phyloP scores from a whole-genome alignment of 495 filamentous ascomycete genomes.

The Tuber umbilicatum region DNA sequence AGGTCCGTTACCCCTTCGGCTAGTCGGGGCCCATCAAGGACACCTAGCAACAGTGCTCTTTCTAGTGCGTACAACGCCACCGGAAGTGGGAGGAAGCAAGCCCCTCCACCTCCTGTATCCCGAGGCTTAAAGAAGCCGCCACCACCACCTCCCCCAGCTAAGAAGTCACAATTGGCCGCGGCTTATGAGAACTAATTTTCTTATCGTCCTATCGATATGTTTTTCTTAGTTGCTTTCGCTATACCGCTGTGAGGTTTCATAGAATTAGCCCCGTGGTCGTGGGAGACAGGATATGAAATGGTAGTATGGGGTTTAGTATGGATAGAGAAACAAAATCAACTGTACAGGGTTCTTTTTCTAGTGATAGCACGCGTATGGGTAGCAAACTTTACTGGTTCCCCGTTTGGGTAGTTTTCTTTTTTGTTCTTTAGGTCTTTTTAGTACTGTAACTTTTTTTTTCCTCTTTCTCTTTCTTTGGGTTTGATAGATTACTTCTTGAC shows the following conservation, averaged over 20 bases:
- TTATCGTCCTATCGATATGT: not conserved
- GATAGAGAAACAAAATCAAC: not conserved
- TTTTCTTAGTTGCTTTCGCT: not conserved
- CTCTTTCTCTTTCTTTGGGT: not conserved
- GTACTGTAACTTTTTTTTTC: not conserved
- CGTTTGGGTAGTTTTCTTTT: not conserved
- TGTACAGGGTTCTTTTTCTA: constrained; percentile 3
- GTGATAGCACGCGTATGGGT: not conserved
- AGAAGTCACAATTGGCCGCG: constrained; percentile 27
- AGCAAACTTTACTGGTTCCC: not conserved
- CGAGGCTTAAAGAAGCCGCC: constrained; percentile 37
- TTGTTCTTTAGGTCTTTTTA: not conserved
- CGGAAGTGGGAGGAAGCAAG: constrained; percentile 27
- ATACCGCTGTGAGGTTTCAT: not conserved
- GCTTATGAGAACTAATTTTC: not conserved
- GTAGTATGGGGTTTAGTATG: not conserved
- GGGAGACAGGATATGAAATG: not conserved
- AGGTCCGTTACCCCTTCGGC: constrained; percentile 12
- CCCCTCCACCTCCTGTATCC: constrained; percentile 33
- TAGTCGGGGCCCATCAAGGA: constrained; percentile 10
- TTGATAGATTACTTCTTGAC: not conserved
- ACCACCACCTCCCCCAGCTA: constrained; percentile 41
- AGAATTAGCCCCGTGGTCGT: not conserved
- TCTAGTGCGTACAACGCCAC: constrained; percentile 16
- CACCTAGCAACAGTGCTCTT: constrained; percentile 8